Evolutionary conservation across 306 rosid species (phyloP).

Genomic region (Lathyrus sativus): DNA sequence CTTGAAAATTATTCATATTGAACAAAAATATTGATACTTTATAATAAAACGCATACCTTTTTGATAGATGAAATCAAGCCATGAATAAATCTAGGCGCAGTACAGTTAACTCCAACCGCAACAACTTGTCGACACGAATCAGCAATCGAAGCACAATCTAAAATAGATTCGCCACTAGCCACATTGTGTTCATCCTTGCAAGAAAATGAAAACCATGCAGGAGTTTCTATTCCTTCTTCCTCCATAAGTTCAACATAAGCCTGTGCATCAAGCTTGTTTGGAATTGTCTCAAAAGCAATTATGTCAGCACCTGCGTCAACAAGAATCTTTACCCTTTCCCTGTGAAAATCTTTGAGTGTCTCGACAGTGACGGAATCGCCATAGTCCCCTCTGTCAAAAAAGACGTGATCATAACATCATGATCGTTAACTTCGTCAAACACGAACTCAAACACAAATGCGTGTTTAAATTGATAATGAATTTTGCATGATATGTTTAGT

Average conservation of each 20-base stretch:
- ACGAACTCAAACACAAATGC: background rate
- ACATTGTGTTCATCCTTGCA: constrained; percentile 74
- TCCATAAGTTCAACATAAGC: constrained; percentile 77
- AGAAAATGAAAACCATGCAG: constrained; percentile 86
- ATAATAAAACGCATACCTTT: constrained; percentile 49
- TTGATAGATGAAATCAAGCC: constrained; percentile 60
- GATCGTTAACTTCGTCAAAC: background rate
- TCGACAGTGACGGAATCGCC: constrained; percentile 65
- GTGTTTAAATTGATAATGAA: background rate
- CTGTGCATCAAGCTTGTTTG: constrained; percentile 83
- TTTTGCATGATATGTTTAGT: background rate
- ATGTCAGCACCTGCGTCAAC: constrained; percentile 78
- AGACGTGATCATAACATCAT: background rate
- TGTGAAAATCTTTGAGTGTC: constrained; percentile 72
- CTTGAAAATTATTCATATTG: background rate
- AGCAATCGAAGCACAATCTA: constrained; percentile 73
- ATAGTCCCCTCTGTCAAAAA: constrained; percentile 64
- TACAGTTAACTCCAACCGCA: constrained; percentile 88
- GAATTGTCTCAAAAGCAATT: constrained; percentile 88
- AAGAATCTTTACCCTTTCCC: constrained; percentile 78
- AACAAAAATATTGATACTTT: background rate
- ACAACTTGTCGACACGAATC: constrained; percentile 66
- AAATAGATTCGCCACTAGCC: constrained; percentile 76
- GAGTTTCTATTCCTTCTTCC: constrained; percentile 75
- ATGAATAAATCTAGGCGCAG: constrained; percentile 81